These are phyloP conservation scores for Solanum sejunctum DNA, from an alignment of 257 asterid genomes.

Conservation along the genomic window DNA sequence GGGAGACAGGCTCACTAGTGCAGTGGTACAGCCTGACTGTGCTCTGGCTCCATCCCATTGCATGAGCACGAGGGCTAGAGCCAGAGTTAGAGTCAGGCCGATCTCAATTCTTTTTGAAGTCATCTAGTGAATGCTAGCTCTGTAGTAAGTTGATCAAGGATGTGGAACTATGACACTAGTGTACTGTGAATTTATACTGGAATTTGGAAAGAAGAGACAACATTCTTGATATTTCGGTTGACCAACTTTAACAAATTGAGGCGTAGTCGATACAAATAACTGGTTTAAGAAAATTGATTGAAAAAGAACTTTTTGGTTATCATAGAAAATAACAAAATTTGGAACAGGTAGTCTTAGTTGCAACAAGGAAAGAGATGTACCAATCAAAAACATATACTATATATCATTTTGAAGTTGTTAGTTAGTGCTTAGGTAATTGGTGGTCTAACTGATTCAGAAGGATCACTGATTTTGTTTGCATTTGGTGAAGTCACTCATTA, in stretches of 20 bases:
- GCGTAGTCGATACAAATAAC: not conserved
- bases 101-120: constrained; percentile 5
- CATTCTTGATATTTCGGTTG: constrained; percentile 2
- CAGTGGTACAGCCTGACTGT: constrained; percentile 30
- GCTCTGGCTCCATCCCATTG: constrained; percentile 13
- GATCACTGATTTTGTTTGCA: not conserved
- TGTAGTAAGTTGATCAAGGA: not conserved
- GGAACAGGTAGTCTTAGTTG: not conserved
- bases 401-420: not conserved
- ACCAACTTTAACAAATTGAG: constrained; percentile 10
- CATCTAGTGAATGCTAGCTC: constrained; percentile 9
- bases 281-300: not conserved
- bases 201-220: not conserved
- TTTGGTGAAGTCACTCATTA: no score
- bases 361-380: not conserved
- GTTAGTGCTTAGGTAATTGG: not conserved
- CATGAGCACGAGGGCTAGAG: not conserved
- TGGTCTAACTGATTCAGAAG: not conserved
- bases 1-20: constrained; percentile 25
- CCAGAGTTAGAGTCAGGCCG: not conserved
- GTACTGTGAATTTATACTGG: constrained; percentile 1
- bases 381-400: not conserved
- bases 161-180: not conserved
- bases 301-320: no score
- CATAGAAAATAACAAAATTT: not conserved